Conservation (phyloP, 164 flowering plant species). For the Chimonanthus praecox region DNA sequence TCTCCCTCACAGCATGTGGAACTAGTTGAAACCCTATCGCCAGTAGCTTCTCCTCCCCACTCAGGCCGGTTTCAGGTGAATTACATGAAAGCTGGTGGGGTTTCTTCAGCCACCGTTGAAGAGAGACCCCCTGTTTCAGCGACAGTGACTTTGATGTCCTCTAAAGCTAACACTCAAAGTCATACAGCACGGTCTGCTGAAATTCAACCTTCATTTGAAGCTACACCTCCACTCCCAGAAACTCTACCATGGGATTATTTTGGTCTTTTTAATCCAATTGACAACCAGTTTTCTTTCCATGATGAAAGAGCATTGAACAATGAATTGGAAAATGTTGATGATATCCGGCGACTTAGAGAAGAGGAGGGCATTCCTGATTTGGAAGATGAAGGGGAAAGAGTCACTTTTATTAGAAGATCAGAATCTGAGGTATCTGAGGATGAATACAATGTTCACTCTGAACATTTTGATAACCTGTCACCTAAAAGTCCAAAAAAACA, state of each 20-base stretch:
- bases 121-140: slow-evolving; percentile 53
- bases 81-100: slow-evolving; percentile 56
- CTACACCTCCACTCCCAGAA: slow-evolving; percentile 25
- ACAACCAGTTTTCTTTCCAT: slow-evolving; percentile 52
- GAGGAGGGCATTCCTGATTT: slow-evolving; percentile 56
- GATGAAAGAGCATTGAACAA: slow-evolving; percentile 32
- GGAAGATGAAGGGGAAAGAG: slow-evolving; percentile 54
- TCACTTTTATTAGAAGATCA: slow-evolving; percentile 23
- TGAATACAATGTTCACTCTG: slow-evolving; percentile 47
- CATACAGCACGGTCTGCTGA: slow-evolving; percentile 42
- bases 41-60: slow-evolving; percentile 63
- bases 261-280: slow-evolving; percentile 49
- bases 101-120: slow-evolving; percentile 52
- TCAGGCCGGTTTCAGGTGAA: slow-evolving; percentile 46
- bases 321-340: slow-evolving; percentile 37
- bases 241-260: slow-evolving; percentile 86
- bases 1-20: slow-evolving; percentile 56
- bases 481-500: slow-evolving; percentile 65
- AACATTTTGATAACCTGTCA: slow-evolving; percentile 50
- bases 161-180: slow-evolving; percentile 43
- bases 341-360: slow-evolving; percentile 35
- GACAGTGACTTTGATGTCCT: slow-evolving; percentile 34
- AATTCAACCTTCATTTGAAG: slow-evolving; percentile 29
- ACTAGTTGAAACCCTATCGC: slow-evolving; percentile 41
- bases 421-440: slow-evolving; percentile 61